phyloP scores from a whole-genome alignment of 257 asterid species.

The Ballota nigra region DNA sequence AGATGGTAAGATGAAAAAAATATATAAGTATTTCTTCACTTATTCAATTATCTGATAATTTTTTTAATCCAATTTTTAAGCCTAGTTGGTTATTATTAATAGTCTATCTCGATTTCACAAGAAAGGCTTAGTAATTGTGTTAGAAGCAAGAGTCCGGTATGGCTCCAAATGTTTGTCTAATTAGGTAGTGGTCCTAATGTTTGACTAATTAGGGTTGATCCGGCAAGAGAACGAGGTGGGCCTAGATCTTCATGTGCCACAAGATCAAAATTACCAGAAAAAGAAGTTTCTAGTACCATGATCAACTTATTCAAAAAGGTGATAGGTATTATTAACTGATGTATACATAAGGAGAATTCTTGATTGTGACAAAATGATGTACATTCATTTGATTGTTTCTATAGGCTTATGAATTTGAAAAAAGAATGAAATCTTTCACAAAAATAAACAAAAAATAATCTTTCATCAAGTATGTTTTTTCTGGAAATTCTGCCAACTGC shows the following conservation, averaged over 20 bases:
- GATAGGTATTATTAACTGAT: not conserved
- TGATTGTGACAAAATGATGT: not conserved
- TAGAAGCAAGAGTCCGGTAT: too few relatives aligned
- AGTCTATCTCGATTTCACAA: not conserved
- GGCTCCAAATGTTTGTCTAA: too few relatives aligned
- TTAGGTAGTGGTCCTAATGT: too few relatives aligned
- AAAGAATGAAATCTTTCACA: constrained; percentile 21
- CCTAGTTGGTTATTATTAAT: too few relatives aligned
- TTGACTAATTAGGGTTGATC: too few relatives aligned
- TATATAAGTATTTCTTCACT: too few relatives aligned
- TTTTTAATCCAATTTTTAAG: too few relatives aligned
- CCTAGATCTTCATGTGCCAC: not conserved
- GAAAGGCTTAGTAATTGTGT: not conserved
- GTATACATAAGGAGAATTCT: not conserved
- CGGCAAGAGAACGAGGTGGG: not conserved
- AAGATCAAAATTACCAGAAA: not conserved
- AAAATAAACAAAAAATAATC: constrained; percentile 24
- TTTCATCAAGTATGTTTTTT: constrained; percentile 19
- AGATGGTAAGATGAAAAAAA: too few relatives aligned
- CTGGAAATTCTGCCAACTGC: constrained; percentile 1
- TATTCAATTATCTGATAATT: too few relatives aligned
- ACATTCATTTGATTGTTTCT: constrained; percentile 4
- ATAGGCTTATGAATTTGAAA: constrained; percentile 16
- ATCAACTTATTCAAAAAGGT: not conserved
- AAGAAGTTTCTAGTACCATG: not conserved